Evolutionary conservation across 306 rosid species (phyloP).

Genomic region (Lablab purpureus): DNA sequence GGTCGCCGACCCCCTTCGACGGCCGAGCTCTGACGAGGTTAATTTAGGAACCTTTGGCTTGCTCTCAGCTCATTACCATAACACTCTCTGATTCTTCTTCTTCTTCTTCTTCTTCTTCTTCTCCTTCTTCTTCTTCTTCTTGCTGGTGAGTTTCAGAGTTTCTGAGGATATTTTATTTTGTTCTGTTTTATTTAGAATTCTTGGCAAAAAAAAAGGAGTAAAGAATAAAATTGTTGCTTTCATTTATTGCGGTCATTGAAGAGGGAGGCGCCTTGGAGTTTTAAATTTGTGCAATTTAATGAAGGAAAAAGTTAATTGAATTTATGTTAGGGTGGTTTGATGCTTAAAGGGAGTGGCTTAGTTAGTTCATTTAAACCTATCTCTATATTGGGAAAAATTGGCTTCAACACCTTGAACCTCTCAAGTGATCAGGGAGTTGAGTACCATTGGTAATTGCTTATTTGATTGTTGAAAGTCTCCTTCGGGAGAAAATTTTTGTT

Average conservation of each 20-base stretch:
- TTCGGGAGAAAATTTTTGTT: background rate
- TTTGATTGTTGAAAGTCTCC: slow-evolving; percentile 16
- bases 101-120: slow-evolving; percentile 22
- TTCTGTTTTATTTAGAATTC: slow-evolving; percentile 20
- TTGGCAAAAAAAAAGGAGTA: background rate
- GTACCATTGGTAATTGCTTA: background rate
- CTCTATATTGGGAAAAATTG: slow-evolving; percentile 27
- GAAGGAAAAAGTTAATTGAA: slow-evolving; percentile 16
- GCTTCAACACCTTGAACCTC: slow-evolving; percentile 13
- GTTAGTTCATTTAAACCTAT: slow-evolving; percentile 24
- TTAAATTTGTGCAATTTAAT: slow-evolving; percentile 5
- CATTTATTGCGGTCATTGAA: slow-evolving; percentile 24
- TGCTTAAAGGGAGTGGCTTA: slow-evolving; percentile 5
- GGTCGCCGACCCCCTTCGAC: slow-evolving; percentile 40
- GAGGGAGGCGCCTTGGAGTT: background rate
- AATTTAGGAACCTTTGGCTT: slow-evolving; percentile 16
- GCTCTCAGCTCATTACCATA: slow-evolving; percentile 29
- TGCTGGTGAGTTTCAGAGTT: slow-evolving; percentile 34
- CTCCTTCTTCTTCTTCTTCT: slow-evolving; percentile 18
- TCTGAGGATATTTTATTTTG: background rate
- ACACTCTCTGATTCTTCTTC: slow-evolving; percentile 32
- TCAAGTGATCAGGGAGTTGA: slow-evolving; percentile 26
- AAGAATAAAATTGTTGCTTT: background rate
- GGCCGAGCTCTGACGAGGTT: background rate
- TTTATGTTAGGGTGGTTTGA: slow-evolving; percentile 36